Conservation (phyloP, 2,329 filamentous ascomycete genomes). For the Lizonia empirigonia region DNA sequence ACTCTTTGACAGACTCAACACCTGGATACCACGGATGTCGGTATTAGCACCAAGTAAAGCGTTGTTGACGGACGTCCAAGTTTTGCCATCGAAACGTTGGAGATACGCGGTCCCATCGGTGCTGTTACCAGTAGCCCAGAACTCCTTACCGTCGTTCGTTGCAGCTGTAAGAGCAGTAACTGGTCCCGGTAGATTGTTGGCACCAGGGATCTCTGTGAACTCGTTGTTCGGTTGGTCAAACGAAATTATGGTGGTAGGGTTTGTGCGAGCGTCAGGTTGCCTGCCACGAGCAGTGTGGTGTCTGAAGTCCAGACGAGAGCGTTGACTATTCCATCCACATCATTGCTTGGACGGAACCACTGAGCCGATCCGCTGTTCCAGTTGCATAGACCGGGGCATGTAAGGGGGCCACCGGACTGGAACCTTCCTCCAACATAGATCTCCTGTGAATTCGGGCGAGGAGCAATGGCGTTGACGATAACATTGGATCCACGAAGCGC, state of each 20-base stretch:
- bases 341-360: constrained; percentile 80
- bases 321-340: constrained; percentile 72
- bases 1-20: constrained; percentile 72
- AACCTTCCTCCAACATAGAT: constrained; percentile 90
- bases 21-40: constrained; percentile 77
- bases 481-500: constrained; percentile 71
- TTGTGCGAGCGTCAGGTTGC: constrained; percentile 72
- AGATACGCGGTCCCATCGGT: constrained; percentile 74
- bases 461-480: constrained; percentile 76
- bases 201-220: constrained; percentile 69
- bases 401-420: constrained; percentile 78
- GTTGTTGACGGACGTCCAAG: constrained; percentile 68
- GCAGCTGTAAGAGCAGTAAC: constrained; percentile 77
- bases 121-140: constrained; percentile 81
- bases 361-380: constrained; percentile 73
- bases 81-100: constrained; percentile 77
- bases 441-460: constrained; percentile 71
- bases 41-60: constrained; percentile 67
- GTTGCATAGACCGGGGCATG: constrained; percentile 80
- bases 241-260: constrained; percentile 69
- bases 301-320: constrained; percentile 77
- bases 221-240: constrained; percentile 71
- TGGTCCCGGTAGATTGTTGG: constrained; percentile 74
- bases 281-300: constrained; percentile 75
- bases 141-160: constrained; percentile 70